phyloP scores from a whole-genome alignment of 2,329 filamentous ascomycete species.

The Alternaria ethzedia region DNA sequence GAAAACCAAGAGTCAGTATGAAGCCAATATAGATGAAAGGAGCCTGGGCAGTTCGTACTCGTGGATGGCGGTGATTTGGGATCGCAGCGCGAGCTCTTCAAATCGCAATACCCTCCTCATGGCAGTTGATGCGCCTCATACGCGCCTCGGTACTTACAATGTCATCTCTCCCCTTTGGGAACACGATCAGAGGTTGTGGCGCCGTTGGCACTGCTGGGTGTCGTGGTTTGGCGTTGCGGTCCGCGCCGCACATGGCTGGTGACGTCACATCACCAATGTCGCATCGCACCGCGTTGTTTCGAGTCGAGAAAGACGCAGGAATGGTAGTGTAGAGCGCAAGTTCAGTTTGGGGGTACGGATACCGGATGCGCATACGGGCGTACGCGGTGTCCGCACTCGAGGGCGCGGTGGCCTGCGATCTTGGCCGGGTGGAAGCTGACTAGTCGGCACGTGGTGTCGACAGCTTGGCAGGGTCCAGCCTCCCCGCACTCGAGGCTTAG shows the following conservation, averaged over 20 bases:
- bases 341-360: neutral
- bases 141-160: neutral
- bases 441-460: neutral
- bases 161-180: fast-evolving
- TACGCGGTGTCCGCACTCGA: neutral
- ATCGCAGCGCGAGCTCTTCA: neutral
- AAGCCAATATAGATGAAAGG: neutral
- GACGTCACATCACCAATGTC: neutral
- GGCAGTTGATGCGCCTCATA: neutral
- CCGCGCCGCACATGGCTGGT: neutral
- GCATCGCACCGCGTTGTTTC: neutral
- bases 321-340: neutral
- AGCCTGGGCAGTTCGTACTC: neutral
- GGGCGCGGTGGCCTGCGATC: neutral
- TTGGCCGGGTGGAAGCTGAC: neutral
- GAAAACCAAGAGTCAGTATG: neutral
- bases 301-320: neutral
- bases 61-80: neutral
- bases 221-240: neutral
- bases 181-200: neutral
- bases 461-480: neutral
- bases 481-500: neutral
- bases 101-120: neutral
- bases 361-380: neutral
- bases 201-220: neutral